Evolutionary conservation across 164 flowering plant genomes (phyloP), one percentile per base, ranked within the genome.

Genomic region (Vitis cinerea): DNA sequence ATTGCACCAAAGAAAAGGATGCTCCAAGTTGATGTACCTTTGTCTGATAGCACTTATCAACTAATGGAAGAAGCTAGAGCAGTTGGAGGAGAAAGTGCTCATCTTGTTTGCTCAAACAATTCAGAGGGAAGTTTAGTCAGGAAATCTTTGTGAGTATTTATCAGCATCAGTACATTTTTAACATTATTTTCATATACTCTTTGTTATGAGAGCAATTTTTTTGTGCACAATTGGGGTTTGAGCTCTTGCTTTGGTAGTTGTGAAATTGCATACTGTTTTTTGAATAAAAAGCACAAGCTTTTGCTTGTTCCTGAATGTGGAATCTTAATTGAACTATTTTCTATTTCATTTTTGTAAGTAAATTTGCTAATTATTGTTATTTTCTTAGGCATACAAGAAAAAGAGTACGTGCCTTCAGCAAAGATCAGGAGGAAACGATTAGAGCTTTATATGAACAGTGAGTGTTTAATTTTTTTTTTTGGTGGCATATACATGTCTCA

Each of bases 401-500:
- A 80, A 85, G 96, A 78, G 83, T 85, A 44, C 75, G 67, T 64
- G 92, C 90, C 70, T 86, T 90, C 52, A 87, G 82, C 77, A 74
- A 85, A 71, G 90, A 87, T 59, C 92, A 90, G 71, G 97, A 93
- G 79, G 62, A 65, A 70, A 83, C 61, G 76, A 80, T 93, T 27
- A 88, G 71, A 83, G 75, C 74, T 64, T 78, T 92, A 66, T 92
- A 83, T 85, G 94, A 92, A 75, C 84, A 91, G 98, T 93, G 76
- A 86, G 97, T 84, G 47, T 66, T 30, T 53, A 52, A 49, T 8
- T 57, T 27, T 66, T 50, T 63, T 37, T 63, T 63, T 23, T 56
- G 68, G 59, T 30, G 58, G 27, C 27, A 1, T 30, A 48, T 14
- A 14, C 50, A 13, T 19, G 44, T 6, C 44, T 37, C 0, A 37